Percentiles rank a stretch among this genome's conserved stretches.
Conservation (phyloP, 345 rosid genomes). For the Eucalyptus coolabah region DNA sequence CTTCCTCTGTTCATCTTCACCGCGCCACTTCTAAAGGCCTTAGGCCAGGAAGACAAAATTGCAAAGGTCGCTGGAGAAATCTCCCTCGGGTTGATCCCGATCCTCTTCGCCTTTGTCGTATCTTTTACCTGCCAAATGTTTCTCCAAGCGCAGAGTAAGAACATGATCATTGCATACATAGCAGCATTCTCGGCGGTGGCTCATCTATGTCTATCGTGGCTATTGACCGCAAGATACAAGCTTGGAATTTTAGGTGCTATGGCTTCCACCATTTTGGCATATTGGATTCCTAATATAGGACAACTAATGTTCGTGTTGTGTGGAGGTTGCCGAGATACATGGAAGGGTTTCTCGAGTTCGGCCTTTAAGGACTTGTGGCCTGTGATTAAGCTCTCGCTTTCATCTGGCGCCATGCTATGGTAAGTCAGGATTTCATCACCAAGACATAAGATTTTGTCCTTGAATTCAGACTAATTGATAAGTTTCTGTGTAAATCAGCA, state of each 20-base stretch:
- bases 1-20: slow-evolving; percentile 49
- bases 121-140: slow-evolving; percentile 76
- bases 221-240: slow-evolving; percentile 30
- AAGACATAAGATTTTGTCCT: too few relatives aligned
- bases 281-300: slow-evolving; percentile 74
- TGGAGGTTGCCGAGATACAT: slow-evolving; percentile 62
- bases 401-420: slow-evolving; percentile 88
- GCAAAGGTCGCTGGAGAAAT: slow-evolving; percentile 34
- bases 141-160: slow-evolving; percentile 83
- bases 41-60: slow-evolving; percentile 58
- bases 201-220: slow-evolving; percentile 62
- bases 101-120: slow-evolving; percentile 22
- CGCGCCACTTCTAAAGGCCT: slow-evolving; percentile 22
- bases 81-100: slow-evolving; percentile 44
- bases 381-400: slow-evolving; percentile 49
- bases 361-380: slow-evolving; percentile 76
- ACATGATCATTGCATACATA: slow-evolving; percentile 50
- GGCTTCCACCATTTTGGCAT: slow-evolving; percentile 50
- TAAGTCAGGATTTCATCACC: neutral
- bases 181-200: slow-evolving; percentile 31
- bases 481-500: neutral
- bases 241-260: slow-evolving; percentile 60
- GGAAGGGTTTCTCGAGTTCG: slow-evolving; percentile 59
- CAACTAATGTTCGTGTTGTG: slow-evolving; percentile 48
- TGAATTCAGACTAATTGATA: neutral